Conservation (phyloP, 768 basidiomycete genomes). For the Lactifluus rugatus region DNA sequence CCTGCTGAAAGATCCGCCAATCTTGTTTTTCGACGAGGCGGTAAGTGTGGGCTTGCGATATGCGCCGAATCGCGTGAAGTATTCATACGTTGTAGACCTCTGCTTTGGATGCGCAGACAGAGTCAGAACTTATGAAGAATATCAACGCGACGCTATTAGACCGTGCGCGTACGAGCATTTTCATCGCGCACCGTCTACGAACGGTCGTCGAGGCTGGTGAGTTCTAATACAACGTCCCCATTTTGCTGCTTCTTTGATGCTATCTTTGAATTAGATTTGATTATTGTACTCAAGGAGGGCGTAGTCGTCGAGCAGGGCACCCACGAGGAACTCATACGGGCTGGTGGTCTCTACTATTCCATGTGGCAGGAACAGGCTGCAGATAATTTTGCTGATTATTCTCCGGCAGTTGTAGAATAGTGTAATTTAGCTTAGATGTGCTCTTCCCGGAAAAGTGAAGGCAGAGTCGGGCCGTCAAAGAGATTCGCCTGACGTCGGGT, state of each 20-base stretch:
- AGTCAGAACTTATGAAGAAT: conserved; percentile 90
- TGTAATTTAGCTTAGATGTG: not conserved
- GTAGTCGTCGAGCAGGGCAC: conserved; percentile 87
- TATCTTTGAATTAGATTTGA: conserved; percentile 49
- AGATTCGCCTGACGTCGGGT: no score
- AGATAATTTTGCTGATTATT: conserved; percentile 15
- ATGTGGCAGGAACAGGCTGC: conserved; percentile 77
- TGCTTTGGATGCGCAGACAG: conserved; percentile 90
- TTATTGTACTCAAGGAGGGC: conserved; percentile 91
- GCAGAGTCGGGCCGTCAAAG: not conserved
- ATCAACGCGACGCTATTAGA: conserved; percentile 72
- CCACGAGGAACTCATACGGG: conserved; percentile 73
- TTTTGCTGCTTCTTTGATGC: not conserved
- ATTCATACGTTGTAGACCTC: conserved; percentile 58
- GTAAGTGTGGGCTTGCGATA: conserved; percentile 36
- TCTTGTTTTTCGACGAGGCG: conserved; percentile 97
- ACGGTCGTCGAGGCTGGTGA: conserved; percentile 85
- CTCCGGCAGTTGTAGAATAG: conserved; percentile 9
- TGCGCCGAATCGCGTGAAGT: not conserved
- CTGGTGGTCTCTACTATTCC: conserved; percentile 59
- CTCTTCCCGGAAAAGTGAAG: no score
- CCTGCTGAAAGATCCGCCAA: conserved; percentile 88
- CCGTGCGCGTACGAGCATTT: conserved; percentile 83
- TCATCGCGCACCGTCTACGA: conserved; percentile 88
- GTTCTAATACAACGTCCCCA: conserved; percentile 18